These are phyloP conservation scores for Candida railenensis DNA, from an alignment of 805 yeast genomes.

Conservation along the genomic window DNA sequence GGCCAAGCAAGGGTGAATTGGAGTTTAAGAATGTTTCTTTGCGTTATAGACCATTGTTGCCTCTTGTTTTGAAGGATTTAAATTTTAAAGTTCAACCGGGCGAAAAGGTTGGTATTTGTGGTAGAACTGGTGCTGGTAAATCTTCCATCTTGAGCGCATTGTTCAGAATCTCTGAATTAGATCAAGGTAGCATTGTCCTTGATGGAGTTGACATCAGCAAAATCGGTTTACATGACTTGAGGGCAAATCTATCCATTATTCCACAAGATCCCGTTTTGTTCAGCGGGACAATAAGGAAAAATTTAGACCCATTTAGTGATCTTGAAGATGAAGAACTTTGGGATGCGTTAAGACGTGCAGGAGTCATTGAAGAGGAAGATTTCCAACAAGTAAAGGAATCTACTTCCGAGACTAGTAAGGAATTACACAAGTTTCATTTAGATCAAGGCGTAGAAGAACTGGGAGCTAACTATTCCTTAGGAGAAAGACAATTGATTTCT, in stretches of 20 bases:
- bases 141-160: constrained; percentile 65
- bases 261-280: constrained; percentile 74
- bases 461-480: constrained; percentile 71
- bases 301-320: constrained; percentile 62
- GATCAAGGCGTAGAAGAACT: constrained; percentile 58
- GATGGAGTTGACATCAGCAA: constrained; percentile 57
- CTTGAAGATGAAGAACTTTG: constrained; percentile 52
- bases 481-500: constrained; percentile 77
- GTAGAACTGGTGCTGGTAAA: constrained; percentile 89
- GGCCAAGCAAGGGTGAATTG: constrained; percentile 54
- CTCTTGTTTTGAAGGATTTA: constrained; percentile 53
- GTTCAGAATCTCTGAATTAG: constrained; percentile 54
- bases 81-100: constrained; percentile 45
- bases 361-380: constrained; percentile 43
- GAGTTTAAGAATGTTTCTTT: constrained; percentile 48
- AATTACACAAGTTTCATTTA: constrained; percentile 41
- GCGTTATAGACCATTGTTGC: constrained; percentile 61
- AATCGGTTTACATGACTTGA: constrained; percentile 52
- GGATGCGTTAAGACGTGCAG: constrained; percentile 59
- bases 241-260: constrained; percentile 62
- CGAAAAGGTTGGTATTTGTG: constrained; percentile 83
- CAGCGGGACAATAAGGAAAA: constrained; percentile 55
- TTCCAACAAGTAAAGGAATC: constrained; percentile 29
- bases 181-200: constrained; percentile 47
- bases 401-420: constrained; percentile 11